Evolutionary conservation across 257 asterid genomes (phyloP).

Genomic region (Henckelia pumila): DNA sequence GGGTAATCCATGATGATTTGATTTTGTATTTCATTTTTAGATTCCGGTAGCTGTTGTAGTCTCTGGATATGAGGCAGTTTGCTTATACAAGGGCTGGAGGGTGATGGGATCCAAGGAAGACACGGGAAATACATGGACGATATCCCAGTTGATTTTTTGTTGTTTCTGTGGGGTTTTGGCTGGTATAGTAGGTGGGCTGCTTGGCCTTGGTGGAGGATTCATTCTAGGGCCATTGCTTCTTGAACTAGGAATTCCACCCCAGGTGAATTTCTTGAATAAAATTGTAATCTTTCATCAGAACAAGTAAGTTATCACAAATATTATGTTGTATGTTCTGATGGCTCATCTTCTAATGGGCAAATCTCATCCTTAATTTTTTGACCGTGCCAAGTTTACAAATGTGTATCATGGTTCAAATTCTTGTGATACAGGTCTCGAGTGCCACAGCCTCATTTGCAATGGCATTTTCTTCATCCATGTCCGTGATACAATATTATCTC

Average conservation of each 20-base stretch:
- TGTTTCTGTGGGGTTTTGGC: slow-evolving; percentile 55
- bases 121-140: slow-evolving; percentile 38
- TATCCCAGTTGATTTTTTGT: slow-evolving; percentile 44
- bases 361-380: too few species aligned
- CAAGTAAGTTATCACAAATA: not conserved
- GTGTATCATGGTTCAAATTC: slow-evolving; percentile 3
- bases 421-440: slow-evolving; percentile 48
- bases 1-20: not conserved
- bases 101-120: slow-evolving; percentile 42
- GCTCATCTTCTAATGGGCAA: not conserved
- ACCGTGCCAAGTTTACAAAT: too few species aligned
- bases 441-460: slow-evolving; percentile 57
- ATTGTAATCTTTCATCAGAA: not conserved
- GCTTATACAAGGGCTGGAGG: slow-evolving; percentile 53
- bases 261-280: slow-evolving; percentile 29
- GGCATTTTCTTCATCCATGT: slow-evolving; percentile 63
- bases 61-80: slow-evolving; percentile 50
- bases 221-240: slow-evolving; percentile 56
- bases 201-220: slow-evolving; percentile 26
- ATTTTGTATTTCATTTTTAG: slow-evolving; percentile 28
- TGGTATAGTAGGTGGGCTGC: slow-evolving; percentile 62
- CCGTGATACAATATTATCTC: slow-evolving; percentile 56
- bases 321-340: not conserved
- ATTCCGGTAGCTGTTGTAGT: slow-evolving; percentile 55
- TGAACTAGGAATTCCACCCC: slow-evolving; percentile 64